Percentiles rank a stretch among this genome's conserved stretches.
These are phyloP conservation scores for Malania oleifera DNA, from an alignment of 164 flowering plant species.

Conservation along the genomic window DNA sequence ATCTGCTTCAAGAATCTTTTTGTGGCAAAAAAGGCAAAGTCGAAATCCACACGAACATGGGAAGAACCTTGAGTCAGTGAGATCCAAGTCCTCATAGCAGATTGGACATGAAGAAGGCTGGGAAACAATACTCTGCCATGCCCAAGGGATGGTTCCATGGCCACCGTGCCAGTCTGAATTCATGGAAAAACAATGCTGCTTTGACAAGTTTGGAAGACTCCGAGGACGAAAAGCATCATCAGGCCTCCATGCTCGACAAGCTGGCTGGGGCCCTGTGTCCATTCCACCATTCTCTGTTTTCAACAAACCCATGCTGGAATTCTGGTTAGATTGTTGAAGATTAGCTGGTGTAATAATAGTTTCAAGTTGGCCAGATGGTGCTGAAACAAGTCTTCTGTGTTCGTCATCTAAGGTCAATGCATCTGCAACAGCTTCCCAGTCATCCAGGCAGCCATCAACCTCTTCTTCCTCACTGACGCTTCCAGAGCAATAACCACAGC, in stretches of 20 bases:
- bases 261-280: neutral
- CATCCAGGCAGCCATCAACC: slow-evolving; percentile 17
- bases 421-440: slow-evolving; percentile 27
- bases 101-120: neutral
- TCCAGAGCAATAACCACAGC: slow-evolving; percentile 10
- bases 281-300: neutral
- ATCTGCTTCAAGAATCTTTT: neutral
- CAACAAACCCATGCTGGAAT: neutral
- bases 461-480: slow-evolving; percentile 11
- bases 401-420: slow-evolving; percentile 15
- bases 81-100: slow-evolving; percentile 5
- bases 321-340: neutral
- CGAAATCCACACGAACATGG: slow-evolving; percentile 1
- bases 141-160: slow-evolving; percentile 4
- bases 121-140: slow-evolving; percentile 5
- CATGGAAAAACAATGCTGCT: neutral
- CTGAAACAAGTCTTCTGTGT: neutral
- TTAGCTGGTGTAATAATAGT: neutral
- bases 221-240: neutral
- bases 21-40: neutral
- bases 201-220: neutral
- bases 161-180: neutral
- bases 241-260: neutral
- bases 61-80: neutral
- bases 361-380: neutral